phyloP scores from a whole-genome alignment of 805 yeast genomes.

The Debaryomyces prosopidis region DNA sequence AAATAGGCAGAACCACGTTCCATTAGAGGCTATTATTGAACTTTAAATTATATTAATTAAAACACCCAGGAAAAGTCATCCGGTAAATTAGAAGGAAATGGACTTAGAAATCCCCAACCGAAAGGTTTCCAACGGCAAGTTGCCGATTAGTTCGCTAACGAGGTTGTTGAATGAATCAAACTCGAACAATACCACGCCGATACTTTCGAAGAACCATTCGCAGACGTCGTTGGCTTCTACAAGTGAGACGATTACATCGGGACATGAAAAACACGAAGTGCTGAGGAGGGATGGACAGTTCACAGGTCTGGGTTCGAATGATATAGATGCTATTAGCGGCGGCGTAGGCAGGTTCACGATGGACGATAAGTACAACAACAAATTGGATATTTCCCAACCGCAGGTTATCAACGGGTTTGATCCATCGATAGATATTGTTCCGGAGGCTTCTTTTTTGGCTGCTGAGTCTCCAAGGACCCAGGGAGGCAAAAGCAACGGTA shows the following conservation, averaged over 20 bases:
- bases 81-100: conserved; percentile 4
- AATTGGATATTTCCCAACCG: background rate
- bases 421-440: conserved; percentile 5
- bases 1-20: too few species aligned
- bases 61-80: background rate
- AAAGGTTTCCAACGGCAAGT: conserved; percentile 10
- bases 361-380: background rate
- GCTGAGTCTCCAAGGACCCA: conserved; percentile 7
- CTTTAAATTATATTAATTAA: too few species aligned
- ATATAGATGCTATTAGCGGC: background rate
- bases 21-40: too few species aligned
- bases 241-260: background rate
- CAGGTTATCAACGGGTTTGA: conserved; percentile 9
- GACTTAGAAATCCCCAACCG: conserved; percentile 12
- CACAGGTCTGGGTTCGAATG: background rate
- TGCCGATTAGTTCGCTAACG: conserved; percentile 38
- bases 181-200: conserved; percentile 17
- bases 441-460: background rate
- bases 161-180: conserved; percentile 36
- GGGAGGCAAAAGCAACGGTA: conserved; percentile 5
- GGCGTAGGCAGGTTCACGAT: conserved; percentile 3
- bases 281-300: background rate
- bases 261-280: background rate
- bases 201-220: conserved; percentile 10
- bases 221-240: conserved; percentile 9